Percentiles rank a stretch among this genome's conserved stretches.
Conservation (phyloP, 768 basidiomycete species). For the Lepiota subincarnata region DNA sequence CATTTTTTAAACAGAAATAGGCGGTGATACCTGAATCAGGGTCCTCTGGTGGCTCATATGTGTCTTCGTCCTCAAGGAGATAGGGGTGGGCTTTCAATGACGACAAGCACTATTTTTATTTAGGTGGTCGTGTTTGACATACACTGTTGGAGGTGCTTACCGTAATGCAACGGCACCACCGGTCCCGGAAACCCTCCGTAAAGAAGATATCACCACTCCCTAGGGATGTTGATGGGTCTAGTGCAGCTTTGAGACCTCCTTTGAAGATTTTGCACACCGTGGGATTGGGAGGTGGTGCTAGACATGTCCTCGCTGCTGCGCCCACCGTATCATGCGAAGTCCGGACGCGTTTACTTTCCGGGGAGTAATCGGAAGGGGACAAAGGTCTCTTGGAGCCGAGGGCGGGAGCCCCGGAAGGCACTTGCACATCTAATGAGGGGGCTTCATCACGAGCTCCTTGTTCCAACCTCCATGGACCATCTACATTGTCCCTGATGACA, state of each 20-base stretch:
- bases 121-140: background rate
- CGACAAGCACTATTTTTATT: constrained; percentile 49
- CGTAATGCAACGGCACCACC: constrained; percentile 73
- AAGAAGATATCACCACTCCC: constrained; percentile 75
- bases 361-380: constrained; percentile 33
- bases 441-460: background rate
- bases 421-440: constrained; percentile 2
- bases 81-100: constrained; percentile 51
- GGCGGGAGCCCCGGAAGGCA: constrained; percentile 20
- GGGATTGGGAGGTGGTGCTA: constrained; percentile 49
- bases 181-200: constrained; percentile 63
- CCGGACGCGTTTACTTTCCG: constrained; percentile 35
- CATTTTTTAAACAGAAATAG: background rate
- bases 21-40: constrained; percentile 64
- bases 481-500: constrained; percentile 50
- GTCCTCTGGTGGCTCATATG: constrained; percentile 82
- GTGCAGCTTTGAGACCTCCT: constrained; percentile 17
- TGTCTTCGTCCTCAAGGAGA: constrained; percentile 75
- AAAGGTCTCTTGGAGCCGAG: constrained; percentile 49
- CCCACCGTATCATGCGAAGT: constrained; percentile 17
- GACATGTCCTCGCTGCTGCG: constrained; percentile 33
- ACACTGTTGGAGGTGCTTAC: constrained; percentile 29
- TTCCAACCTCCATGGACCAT: constrained; percentile 44
- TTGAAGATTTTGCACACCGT: constrained; percentile 43
- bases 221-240: constrained; percentile 26